Evolutionary conservation across 805 yeast species (phyloP).

Genomic region (Candida palmyrensis): DNA sequence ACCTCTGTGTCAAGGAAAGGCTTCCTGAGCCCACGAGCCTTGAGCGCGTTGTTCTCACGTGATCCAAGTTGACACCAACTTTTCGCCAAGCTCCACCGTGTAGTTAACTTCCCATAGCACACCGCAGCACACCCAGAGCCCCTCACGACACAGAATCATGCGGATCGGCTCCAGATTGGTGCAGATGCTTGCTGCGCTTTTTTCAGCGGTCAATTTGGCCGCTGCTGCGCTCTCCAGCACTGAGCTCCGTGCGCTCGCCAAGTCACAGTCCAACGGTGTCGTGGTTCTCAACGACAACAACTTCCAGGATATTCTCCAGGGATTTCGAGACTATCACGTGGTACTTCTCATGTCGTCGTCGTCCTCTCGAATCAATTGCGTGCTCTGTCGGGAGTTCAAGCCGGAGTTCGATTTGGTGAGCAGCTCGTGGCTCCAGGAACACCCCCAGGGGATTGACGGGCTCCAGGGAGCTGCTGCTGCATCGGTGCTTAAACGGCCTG

Average conservation of each 20-base stretch:
- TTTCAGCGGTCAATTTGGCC: constrained; percentile 7
- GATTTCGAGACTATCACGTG: constrained; percentile 67
- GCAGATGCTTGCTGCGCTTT: background rate
- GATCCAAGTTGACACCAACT: no score
- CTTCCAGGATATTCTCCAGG: constrained; percentile 50
- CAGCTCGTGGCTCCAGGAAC: constrained; percentile 48
- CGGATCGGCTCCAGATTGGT: no score
- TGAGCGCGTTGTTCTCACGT: no score
- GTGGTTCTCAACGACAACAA: constrained; percentile 51
- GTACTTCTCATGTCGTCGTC: constrained; percentile 69
- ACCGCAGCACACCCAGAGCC: no score
- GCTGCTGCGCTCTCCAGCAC: constrained; percentile 19
- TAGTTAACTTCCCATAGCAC: no score
- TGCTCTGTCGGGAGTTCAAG: constrained; percentile 61
- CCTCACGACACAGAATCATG: no score
- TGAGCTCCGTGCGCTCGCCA: constrained; percentile 16
- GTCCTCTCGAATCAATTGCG: constrained; percentile 69
- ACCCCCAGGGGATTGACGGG: constrained; percentile 45
- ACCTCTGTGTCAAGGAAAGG: no score
- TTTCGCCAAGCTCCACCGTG: no score
- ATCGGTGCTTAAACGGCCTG: background rate
- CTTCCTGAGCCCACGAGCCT: no score
- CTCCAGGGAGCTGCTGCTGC: constrained; percentile 17
- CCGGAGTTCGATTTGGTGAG: constrained; percentile 64
- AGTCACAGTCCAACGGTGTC: constrained; percentile 13